Conservation (phyloP, 345 rosid species). For the Limnanthes douglasii region DNA sequence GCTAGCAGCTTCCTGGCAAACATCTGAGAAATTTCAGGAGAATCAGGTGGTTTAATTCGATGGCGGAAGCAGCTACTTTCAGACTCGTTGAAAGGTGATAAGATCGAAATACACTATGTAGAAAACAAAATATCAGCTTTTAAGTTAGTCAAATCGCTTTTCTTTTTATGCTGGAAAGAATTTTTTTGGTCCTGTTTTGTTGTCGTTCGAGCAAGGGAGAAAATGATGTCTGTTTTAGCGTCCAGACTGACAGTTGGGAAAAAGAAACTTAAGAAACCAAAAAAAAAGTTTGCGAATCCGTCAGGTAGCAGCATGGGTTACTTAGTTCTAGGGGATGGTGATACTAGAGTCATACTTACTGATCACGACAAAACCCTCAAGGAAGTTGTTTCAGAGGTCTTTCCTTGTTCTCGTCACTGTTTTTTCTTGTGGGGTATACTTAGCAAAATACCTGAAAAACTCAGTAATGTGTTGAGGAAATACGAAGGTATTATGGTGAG, state of each 20-base stretch:
- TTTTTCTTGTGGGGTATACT: conserved; percentile 43
- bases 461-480: conserved; percentile 27
- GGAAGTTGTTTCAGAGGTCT: conserved; percentile 35
- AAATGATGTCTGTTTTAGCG: conserved; percentile 18
- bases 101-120: too few relatives aligned
- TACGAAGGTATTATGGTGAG: conserved; percentile 26
- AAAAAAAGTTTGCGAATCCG: too few relatives aligned
- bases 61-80: too few relatives aligned
- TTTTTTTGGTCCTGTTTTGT: too few relatives aligned
- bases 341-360: conserved; percentile 37
- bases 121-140: too few relatives aligned
- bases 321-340: conserved; percentile 31
- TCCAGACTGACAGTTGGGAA: conserved; percentile 22
- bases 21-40: too few relatives aligned
- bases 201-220: conserved; percentile 21
- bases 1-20: too few relatives aligned
- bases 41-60: too few relatives aligned
- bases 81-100: too few relatives aligned
- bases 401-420: conserved; percentile 35
- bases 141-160: too few relatives aligned
- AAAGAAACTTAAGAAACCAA: conserved; percentile 19
- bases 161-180: too few relatives aligned
- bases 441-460: conserved; percentile 43
- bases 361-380: conserved; percentile 33
- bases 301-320: conserved; percentile 11